Percentiles rank a stretch among this genome's conserved stretches.
phyloP scores from a whole-genome alignment of 2,329 filamentous ascomycete species.

The Mollisiaceae sp. region DNA sequence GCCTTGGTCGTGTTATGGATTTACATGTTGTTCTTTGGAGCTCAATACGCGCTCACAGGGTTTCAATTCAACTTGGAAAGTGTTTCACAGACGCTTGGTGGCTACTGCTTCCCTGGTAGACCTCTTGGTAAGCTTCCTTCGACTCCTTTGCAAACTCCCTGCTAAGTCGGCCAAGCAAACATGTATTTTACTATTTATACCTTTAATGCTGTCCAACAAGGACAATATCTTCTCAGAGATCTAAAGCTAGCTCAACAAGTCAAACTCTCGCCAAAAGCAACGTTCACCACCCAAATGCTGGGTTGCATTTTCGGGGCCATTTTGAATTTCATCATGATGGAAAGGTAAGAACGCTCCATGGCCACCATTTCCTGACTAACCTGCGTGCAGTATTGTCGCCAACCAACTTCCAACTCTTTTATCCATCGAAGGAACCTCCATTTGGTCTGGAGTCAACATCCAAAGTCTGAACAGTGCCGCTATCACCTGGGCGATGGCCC shows the following conservation, averaged over 20 bases:
- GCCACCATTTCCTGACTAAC: neutral
- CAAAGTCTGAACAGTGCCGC: conserved; percentile 60
- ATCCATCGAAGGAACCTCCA: conserved; percentile 62
- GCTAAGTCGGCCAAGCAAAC: neutral
- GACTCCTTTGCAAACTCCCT: neutral
- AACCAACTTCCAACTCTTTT: conserved; percentile 69
- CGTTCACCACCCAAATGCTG: conserved; percentile 46
- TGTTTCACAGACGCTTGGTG: conserved; percentile 52
- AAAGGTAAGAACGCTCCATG: conserved; percentile 41
- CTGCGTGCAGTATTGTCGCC: conserved; percentile 57
- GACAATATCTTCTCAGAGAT: conserved; percentile 51
- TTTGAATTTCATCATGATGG: conserved; percentile 64
- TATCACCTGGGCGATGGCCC: conserved; percentile 74
- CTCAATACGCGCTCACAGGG: conserved; percentile 52
- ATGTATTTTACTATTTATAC: conserved; percentile 74
- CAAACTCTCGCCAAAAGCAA: conserved; percentile 47
- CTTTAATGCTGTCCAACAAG: conserved; percentile 52
- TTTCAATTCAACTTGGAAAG: conserved; percentile 53
- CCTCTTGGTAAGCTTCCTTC: conserved; percentile 51
- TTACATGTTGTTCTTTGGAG: conserved; percentile 31
- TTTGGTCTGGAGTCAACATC: conserved; percentile 63
- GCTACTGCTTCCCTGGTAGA: conserved; percentile 57
- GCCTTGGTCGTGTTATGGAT: conserved; percentile 41
- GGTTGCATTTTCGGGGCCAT: conserved; percentile 50
- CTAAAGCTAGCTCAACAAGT: conserved; percentile 58